Base-by-base conservation (phyloP, 2,329 filamentous ascomycete genomes). In the Fusarium scirpi region DNA sequence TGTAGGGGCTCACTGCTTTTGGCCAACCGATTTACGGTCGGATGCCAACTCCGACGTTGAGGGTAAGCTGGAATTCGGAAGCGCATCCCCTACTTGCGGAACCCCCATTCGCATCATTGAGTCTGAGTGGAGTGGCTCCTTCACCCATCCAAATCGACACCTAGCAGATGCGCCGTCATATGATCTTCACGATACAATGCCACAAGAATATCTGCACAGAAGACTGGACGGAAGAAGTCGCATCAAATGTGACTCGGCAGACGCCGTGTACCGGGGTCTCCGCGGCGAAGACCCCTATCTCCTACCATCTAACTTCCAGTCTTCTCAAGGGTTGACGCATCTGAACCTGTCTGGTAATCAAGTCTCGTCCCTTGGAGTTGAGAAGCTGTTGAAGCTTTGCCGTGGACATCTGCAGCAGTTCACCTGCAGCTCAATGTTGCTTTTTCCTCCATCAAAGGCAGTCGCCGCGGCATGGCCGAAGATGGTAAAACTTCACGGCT, bases 321-420 rank as follows among this genome's bases (percentile, higher is more conserved):
- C 20, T 65, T 73, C 16, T 18, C 59, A 25, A 6, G 79, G 79
- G 5, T 72, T 90, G 47, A 89, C 88, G 0, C 88, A 90, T 67
- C 76, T 91, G 18, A 82, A 84, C 51, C 65, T 91, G 13, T 86
- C 85, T 29, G 78, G 79, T 34, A 90, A 87, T 59, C 72, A 73
- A 2, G 74, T 90, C 41, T 85, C 86, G 0, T 75, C 80, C 1
- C 58, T 76, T 2, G 85, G 83, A 0, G 55, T 89, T 3, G 77
- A 80, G 44, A 78, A 73, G 18, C 66, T 89, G 6, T 73, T 90
- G 2, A 77, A 79, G 18, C 71, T 69, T 3, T 82, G 80, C 10
- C 78, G 77, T 10, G 86, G 84, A 10, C 82, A 84, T 10, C 72
- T 91, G 0, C 82, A 89, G 69, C 79, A 84, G 47, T 79, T 90